These are phyloP conservation scores for Leucocoprinus sp. DNA, from an alignment of 768 basidiomycete genomes.

Conservation along the genomic window DNA sequence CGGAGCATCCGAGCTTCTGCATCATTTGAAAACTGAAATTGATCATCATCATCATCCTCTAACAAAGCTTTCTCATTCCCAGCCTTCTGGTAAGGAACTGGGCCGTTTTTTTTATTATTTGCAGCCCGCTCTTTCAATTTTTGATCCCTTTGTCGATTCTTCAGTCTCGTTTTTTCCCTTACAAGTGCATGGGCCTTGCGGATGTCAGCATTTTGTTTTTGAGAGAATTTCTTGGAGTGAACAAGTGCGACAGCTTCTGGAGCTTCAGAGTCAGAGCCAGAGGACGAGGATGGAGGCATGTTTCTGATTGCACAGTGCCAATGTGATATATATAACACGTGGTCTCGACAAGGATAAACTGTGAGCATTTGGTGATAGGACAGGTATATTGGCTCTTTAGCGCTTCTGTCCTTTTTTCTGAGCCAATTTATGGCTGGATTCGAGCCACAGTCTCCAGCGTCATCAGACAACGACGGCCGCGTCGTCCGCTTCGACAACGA, in stretches of 20 bases:
- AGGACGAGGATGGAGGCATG: neutral
- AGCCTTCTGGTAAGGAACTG: too few species aligned
- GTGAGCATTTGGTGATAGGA: too few species aligned
- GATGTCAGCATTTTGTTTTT: constrained; percentile 28
- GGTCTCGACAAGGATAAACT: too few species aligned
- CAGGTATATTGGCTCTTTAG: too few species aligned
- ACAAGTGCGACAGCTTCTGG: constrained; percentile 45
- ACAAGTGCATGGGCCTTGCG: constrained; percentile 28
- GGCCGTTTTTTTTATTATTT: constrained; percentile 15
- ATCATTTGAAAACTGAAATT: constrained; percentile 11
- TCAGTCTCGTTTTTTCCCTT: constrained; percentile 32
- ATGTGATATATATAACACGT: too few species aligned
- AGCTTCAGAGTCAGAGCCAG: constrained; percentile 19
- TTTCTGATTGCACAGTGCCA: too few species aligned
- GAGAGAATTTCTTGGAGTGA: constrained; percentile 33
- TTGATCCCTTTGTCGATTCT: constrained; percentile 40
- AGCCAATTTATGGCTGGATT: too few species aligned
- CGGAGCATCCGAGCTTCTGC: constrained; percentile 26
- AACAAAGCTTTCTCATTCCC: neutral
- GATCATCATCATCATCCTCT: constrained; percentile 10
- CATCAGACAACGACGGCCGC: constrained; percentile 14
- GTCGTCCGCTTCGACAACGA: constrained; percentile 65
- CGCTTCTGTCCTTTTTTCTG: too few species aligned
- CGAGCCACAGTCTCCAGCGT: neutral
- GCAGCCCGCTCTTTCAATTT: constrained; percentile 41